Percentiles rank a stretch among this genome's conserved stretches.
Evolutionary conservation across 306 rosid genomes (phyloP).

Genomic region (Cyclanthera cordifolia): DNA sequence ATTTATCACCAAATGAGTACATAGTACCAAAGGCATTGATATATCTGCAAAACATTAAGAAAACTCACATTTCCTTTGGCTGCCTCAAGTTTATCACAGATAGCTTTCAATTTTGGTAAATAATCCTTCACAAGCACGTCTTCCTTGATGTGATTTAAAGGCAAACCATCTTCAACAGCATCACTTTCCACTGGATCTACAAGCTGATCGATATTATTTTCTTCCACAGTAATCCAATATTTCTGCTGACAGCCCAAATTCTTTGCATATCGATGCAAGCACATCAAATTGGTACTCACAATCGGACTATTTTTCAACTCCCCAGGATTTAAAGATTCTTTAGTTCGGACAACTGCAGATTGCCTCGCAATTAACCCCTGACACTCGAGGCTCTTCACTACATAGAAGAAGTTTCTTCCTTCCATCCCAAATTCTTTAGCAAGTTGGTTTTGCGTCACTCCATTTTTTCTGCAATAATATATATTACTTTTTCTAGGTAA

Average conservation of each 20-base stretch:
- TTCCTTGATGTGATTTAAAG: slow-evolving; percentile 24
- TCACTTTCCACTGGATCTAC: slow-evolving; percentile 17
- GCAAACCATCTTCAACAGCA: slow-evolving; percentile 16
- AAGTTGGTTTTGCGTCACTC: slow-evolving; percentile 66
- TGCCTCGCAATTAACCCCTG: slow-evolving; percentile 67
- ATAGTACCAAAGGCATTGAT: background rate
- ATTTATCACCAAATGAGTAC: background rate
- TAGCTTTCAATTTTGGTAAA: slow-evolving; percentile 57
- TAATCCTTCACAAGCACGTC: slow-evolving; percentile 59
- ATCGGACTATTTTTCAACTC: slow-evolving; percentile 29
- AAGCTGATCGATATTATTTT: slow-evolving; percentile 16
- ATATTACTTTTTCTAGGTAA: slow-evolving; percentile 10
- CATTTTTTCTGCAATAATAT: slow-evolving; percentile 31
- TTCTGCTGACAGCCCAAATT: slow-evolving; percentile 51
- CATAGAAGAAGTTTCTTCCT: slow-evolving; percentile 51
- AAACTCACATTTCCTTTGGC: slow-evolving; percentile 64
- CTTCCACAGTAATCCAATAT: slow-evolving; percentile 46
- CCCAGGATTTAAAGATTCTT: slow-evolving; percentile 33
- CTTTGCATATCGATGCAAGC: slow-evolving; percentile 63
- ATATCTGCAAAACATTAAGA: slow-evolving; percentile 7
- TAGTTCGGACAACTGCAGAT: slow-evolving; percentile 55
- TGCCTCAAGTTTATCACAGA: slow-evolving; percentile 54
- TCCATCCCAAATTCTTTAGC: slow-evolving; percentile 53
- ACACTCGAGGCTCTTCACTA: slow-evolving; percentile 57
- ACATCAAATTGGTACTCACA: slow-evolving; percentile 61